A percentile compares a stretch with the other conserved stretches of the same genome.
These are phyloP conservation scores for Meyerozyma guilliermondii DNA, from an alignment of 1,139 yeast species.

Conservation along the genomic window DNA sequence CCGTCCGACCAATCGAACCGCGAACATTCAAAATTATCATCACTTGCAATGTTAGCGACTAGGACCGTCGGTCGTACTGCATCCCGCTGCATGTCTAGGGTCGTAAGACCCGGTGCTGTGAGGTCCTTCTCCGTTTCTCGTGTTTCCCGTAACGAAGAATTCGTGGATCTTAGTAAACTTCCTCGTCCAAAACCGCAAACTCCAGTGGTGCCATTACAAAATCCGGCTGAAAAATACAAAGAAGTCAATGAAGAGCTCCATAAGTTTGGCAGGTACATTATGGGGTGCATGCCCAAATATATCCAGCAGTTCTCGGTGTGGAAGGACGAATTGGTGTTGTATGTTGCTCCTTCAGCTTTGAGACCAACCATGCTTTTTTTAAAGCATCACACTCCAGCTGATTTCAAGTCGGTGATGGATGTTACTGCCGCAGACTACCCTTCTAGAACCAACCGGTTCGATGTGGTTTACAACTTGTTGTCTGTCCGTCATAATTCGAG, in stretches of 20 bases:
- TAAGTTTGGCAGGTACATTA: slow-evolving; percentile 75
- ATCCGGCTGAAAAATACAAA: slow-evolving; percentile 74
- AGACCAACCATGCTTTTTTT: slow-evolving; percentile 67
- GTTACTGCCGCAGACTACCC: slow-evolving; percentile 89
- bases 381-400: slow-evolving; percentile 75
- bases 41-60: background rate
- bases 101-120: background rate
- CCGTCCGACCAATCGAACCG: slow-evolving; percentile 1
- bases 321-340: slow-evolving; percentile 82
- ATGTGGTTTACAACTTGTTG: slow-evolving; percentile 77
- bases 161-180: slow-evolving; percentile 31
- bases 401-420: slow-evolving; percentile 74
- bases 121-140: slow-evolving; percentile 5
- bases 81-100: slow-evolving; percentile 1
- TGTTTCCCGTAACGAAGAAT: slow-evolving; percentile 19
- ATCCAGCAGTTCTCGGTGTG: slow-evolving; percentile 83
- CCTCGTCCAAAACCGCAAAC: slow-evolving; percentile 37
- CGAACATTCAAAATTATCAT: slow-evolving; percentile 1
- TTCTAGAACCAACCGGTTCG: slow-evolving; percentile 77
- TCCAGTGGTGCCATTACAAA: slow-evolving; percentile 54
- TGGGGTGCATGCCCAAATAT: slow-evolving; percentile 75
- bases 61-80: background rate
- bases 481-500: slow-evolving; percentile 83
- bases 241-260: slow-evolving; percentile 72
- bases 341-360: slow-evolving; percentile 72